A percentile compares a stretch with the other conserved stretches of the same genome.
phyloP scores from a whole-genome alignment of 176 grass and related monocot genomes.

The Melocanna baccifera region DNA sequence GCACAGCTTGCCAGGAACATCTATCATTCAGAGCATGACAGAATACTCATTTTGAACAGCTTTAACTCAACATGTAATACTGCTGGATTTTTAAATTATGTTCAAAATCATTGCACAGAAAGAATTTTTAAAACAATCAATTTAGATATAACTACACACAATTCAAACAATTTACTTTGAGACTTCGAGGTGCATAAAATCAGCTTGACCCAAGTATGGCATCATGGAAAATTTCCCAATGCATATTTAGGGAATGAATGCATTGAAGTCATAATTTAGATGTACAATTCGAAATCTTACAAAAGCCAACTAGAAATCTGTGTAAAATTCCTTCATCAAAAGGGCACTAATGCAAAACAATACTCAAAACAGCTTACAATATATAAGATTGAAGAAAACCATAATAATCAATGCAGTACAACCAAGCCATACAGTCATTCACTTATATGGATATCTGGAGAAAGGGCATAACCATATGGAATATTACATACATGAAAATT shows the following conservation, averaged over 20 bases:
- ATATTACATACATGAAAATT: slow-evolving; percentile 1
- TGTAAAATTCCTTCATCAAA: neutral
- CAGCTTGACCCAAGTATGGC: neutral
- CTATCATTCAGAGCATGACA: neutral
- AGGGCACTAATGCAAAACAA: neutral
- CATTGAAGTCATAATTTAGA: neutral
- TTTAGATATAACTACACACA: neutral
- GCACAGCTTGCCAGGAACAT: neutral
- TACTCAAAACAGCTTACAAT: neutral
- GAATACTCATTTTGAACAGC: neutral
- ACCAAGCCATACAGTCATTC: neutral
- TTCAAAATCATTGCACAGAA: neutral
- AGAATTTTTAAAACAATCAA: neutral
- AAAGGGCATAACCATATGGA: neutral
- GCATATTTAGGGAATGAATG: neutral
- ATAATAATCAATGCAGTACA: neutral
- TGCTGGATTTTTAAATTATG: neutral
- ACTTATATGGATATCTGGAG: neutral
- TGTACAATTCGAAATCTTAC: neutral
- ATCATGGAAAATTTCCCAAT: neutral
- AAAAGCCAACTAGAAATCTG: neutral
- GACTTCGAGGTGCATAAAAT: neutral
- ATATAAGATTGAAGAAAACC: neutral
- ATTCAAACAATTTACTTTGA: neutral
- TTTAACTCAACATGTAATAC: neutral